Evolutionary conservation across 2,329 filamentous ascomycete genomes (phyloP).

Genomic region (Magnaporthiopsis incrustans): DNA sequence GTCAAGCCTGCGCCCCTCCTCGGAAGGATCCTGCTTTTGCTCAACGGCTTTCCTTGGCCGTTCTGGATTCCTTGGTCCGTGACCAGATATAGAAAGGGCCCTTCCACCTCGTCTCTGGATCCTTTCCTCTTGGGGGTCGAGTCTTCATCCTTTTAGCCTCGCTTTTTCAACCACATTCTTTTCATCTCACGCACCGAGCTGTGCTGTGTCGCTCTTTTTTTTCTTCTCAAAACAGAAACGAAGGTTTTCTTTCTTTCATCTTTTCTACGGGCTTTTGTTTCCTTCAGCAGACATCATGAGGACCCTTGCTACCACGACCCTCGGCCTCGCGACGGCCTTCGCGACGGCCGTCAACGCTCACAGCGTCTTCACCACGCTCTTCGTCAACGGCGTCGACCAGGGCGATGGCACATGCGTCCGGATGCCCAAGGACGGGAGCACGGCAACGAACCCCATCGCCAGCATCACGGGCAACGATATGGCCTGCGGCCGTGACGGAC

Average conservation of each 20-base stretch:
- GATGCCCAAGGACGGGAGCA: conserved; percentile 46
- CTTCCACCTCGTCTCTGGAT: not conserved
- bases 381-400: conserved; percentile 53
- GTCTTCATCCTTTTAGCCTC: not conserved
- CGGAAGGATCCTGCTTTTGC: not conserved
- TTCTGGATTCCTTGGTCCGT: not conserved
- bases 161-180: not conserved
- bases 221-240: not conserved
- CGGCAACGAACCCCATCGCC: conserved; percentile 49
- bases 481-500: conserved; percentile 52
- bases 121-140: not conserved
- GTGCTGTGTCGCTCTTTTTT: not conserved
- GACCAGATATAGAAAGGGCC: not conserved
- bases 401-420: conserved; percentile 67
- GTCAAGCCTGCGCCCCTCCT: not conserved
- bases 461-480: conserved; percentile 53
- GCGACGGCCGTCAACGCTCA: conserved; percentile 40
- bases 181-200: not conserved
- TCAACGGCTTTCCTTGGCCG: not conserved
- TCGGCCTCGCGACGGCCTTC: conserved; percentile 27
- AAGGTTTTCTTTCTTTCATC: conserved; percentile 18
- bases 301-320: conserved; percentile 22
- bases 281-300: conserved; percentile 23
- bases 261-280: not conserved
- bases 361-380: conserved; percentile 57